Conservation (phyloP, 2,329 filamentous ascomycete species). For the Cadophora luteo-olivacea region DNA sequence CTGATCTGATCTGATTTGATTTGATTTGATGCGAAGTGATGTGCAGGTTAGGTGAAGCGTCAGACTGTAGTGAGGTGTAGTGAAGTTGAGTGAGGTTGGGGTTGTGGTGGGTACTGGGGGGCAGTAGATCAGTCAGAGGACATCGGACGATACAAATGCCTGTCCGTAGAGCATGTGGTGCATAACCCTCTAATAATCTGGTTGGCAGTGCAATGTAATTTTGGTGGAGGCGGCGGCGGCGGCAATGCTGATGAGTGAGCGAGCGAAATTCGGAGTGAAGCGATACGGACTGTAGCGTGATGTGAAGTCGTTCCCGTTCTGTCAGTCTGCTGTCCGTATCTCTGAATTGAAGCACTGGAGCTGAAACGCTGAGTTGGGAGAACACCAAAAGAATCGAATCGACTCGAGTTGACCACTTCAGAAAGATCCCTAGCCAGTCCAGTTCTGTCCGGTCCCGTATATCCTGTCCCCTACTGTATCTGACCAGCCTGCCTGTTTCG, state of each 20-base stretch:
- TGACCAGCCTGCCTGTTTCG: neutral
- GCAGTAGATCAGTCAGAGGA: constrained; percentile 15
- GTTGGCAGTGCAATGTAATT: neutral
- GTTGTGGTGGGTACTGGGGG: constrained; percentile 2
- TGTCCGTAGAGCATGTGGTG: constrained; percentile 9
- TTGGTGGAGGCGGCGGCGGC: neutral
- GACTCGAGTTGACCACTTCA: neutral
- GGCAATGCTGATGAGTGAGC: constrained; percentile 8
- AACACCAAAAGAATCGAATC: neutral
- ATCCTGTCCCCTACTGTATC: neutral
- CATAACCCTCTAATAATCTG: constrained; percentile 13
- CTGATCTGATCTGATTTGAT: neutral
- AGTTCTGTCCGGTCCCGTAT: neutral
- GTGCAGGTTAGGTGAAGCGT: constrained; percentile 1
- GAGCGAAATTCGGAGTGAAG: neutral
- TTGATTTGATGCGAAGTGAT: neutral
- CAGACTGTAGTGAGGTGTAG: neutral
- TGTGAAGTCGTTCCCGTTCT: neutral
- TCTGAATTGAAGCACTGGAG: neutral
- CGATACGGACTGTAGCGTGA: neutral
- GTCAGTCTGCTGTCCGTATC: neutral
- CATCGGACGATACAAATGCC: constrained; percentile 18
- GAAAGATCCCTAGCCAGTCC: neutral
- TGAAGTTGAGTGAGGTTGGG: neutral
- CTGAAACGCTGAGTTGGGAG: neutral